Percentiles rank a stretch among this genome's conserved stretches.
These are phyloP conservation scores for Globisporangium echinulatum DNA, from an alignment of 352 stramenopile species.

Conservation along the genomic window DNA sequence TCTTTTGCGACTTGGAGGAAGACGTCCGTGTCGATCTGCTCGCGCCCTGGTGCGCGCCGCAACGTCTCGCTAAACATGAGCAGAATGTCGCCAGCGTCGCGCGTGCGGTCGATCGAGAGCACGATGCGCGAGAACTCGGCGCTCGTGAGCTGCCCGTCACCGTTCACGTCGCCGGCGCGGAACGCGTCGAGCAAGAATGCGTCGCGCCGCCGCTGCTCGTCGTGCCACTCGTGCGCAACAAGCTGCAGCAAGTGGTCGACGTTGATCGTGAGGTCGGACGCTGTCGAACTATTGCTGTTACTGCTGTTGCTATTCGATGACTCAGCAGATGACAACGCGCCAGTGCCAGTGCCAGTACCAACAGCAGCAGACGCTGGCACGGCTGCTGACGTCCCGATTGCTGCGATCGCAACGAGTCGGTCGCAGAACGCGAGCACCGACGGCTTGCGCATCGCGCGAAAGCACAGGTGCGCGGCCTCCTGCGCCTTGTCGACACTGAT, in stretches of 20 bases:
- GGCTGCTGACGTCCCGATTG: slow-evolving; percentile 28
- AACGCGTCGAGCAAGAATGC: slow-evolving; percentile 62
- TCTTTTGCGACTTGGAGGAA: slow-evolving; percentile 75
- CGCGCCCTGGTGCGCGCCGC: slow-evolving; percentile 32
- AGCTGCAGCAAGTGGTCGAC: slow-evolving; percentile 65
- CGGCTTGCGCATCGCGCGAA: slow-evolving; percentile 67
- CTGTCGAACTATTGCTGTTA: background rate
- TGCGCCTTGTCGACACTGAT: slow-evolving; percentile 61
- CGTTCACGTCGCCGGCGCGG: slow-evolving; percentile 72
- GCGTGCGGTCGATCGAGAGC: slow-evolving; percentile 60
- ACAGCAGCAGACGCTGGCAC: background rate
- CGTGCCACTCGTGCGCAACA: slow-evolving; percentile 57
- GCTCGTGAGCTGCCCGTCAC: slow-evolving; percentile 66
- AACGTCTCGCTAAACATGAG: slow-evolving; percentile 82
- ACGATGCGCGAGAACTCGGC: slow-evolving; percentile 80
- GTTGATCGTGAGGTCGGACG: slow-evolving; percentile 37
- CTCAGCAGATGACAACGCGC: background rate
- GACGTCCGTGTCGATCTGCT: slow-evolving; percentile 44
- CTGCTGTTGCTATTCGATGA: background rate
- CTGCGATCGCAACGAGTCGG: slow-evolving; percentile 37
- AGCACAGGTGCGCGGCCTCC: slow-evolving; percentile 56
- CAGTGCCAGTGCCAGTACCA: no score
- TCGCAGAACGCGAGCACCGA: slow-evolving; percentile 57
- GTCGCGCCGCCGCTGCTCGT: slow-evolving; percentile 66
- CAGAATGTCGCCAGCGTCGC: slow-evolving; percentile 60